Base-by-base conservation (phyloP, 768 basidiomycete genomes). In the Podaxis rugospora region DNA sequence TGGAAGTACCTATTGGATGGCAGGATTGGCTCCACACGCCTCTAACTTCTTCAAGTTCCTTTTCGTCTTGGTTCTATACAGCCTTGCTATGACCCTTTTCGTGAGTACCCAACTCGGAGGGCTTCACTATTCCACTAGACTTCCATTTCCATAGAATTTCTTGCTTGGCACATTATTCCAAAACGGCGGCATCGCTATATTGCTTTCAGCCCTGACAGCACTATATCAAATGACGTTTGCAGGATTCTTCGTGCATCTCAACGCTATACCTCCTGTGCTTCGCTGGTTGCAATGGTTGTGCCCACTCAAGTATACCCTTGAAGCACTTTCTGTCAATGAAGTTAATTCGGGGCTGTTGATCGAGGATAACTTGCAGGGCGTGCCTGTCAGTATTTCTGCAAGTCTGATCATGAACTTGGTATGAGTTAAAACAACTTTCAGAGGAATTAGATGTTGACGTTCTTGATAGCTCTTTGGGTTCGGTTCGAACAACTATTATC, bases 201-300 rank as follows among this genome's bases (percentile, higher is more conserved):
- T 98, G 2, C 71, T 96, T 39, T 93, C 92, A 0, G 91, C 90
- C 7, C 79, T 92, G 21, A 77, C 83, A 0, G 88, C 85, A 2
- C 76, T 92, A 10, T 90, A 88, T 71, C 89, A 92, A 69, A 91
- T 92, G 90, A 93, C 91, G 0, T 93, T 81, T 65, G 92, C 93
- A 0, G 93, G 93, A 13, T 98, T 96, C 79, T 97, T 97, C 70
- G 92, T 96, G 55, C 92, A 96, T 70, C 80, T 96, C 59, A 73
- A 76, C 63, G 78, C 82, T 62, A 96, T 98, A 61, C 94, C 95
- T 3, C 90, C 92, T 1, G 93, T 95, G 1, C 81, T 98, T 1
- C 83, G 95, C 14, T 98, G 95, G 95, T 77, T 98, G 56, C 89
- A 95, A 68, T 98, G 93, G 89, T 66, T 95, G 60, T 90, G 89